Base-by-base conservation (phyloP, 2,329 filamentous ascomycete species). In the Trichoderma lentiforme region DNA sequence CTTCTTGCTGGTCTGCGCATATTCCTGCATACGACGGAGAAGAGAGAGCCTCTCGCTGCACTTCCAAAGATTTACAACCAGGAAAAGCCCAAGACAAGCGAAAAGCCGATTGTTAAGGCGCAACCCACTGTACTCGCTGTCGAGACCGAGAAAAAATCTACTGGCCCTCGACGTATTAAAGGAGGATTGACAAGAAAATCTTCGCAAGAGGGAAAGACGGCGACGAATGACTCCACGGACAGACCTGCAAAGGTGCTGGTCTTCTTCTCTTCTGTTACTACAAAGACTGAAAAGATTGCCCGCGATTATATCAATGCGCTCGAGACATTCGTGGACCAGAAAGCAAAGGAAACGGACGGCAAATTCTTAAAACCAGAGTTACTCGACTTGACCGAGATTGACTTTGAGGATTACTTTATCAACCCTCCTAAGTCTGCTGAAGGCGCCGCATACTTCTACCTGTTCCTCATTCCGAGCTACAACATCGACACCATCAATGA, bases 401-500 rank as follows among this genome's bases (percentile, higher is more conserved):
- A 98, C 77, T 93, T 95, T 76, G 95, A 99, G 77, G 94, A 98
- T 78, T 97, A 92, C 81, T 98, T 98, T 79, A 90, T 97, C 72
- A 88, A 87, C 3, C 88, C 90, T 1, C 94, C 95, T 0, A 92
- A 92, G 79, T 78, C 83, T 6, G 80, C 83, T 30, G 79, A 84
- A 2, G 81, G 85, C n/a, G 82, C 87, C 3, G 89, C 91, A 73
- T 89, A 91, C 76, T 91, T 98, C 76, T 99, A 98, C 81, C 85
- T 97, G 51, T 86, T 98, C 70, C 83, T 98, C 47, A 82, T 98
- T 4, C 96, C 95, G 0, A 95, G 93, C 74, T 98, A 98, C 84
- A 97, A 98, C 78, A 97, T 98, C 77, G 95, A 98, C 78, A 95
- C 93, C 8, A 92, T 97, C 75, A 89, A 97, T 75, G 92, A 95